Base-by-base conservation (phyloP, 1,284 basidiomycete genomes). In the Chalciporus sp. region DNA sequence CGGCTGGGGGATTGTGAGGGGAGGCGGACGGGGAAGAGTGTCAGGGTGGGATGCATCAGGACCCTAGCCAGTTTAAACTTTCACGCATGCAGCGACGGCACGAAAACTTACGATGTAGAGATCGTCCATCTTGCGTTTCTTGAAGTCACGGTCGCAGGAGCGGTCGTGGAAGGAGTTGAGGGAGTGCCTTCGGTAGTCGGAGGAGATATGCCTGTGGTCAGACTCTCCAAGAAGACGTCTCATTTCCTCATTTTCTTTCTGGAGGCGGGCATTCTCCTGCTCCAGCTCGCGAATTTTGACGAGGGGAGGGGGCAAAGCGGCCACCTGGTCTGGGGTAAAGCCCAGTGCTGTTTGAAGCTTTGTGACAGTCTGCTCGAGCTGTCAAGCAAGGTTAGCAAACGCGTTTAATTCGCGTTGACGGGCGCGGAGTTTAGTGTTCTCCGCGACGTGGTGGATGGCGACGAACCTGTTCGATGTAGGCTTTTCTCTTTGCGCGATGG, bases 401-500 rank as follows among this genome's bases (percentile, higher is more conserved):
- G 60, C 47, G 66, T 37, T 48, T 45, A 8, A 37, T 37, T 37
- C 53, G 58, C 29, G 55, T 52, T 7, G 20, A 6, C 9, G n/a
- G n/a, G 12, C 48, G 55, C 47, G 57, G 49, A 47, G 46, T 33
- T 48, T 48, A 39, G 39, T 17, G 46, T 43, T n/a, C 31, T 47
- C 35, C 47, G 50, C 52, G 60, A 53, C 16, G 46, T 33, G 27
- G 46, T 33, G 27, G 46, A 26, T n/a, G 51, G 7, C 6, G 42
- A 56, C 56, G 10, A 1, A 91, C 92, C 76, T 92, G 87, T 64
- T 94, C 92, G 66, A 95, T 91, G 75, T 95, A 94, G 11, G 92
- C 92, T 77, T 95, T 95, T 72, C 93, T 82, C 74, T 95, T 95
- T 68, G 92, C 93, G 53, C 92, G 84, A 77, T 95, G 92, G 64